phyloP scores from a whole-genome alignment of 495 filamentous ascomycete genomes.

The Neurospora tetrasperma region DNA sequence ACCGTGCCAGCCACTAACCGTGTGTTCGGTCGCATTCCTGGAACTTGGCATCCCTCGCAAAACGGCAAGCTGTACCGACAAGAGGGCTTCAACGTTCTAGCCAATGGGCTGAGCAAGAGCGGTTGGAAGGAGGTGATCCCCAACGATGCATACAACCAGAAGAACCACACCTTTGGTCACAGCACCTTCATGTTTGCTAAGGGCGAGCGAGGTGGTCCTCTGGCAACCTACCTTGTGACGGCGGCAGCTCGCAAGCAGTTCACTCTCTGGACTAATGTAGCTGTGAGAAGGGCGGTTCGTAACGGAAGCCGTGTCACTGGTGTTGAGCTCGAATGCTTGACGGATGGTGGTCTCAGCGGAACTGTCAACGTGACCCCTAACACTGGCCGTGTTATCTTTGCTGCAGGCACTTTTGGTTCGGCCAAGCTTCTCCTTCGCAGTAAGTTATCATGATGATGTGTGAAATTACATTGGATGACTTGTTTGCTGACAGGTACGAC shows the following conservation, averaged over 20 bases:
- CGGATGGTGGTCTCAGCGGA: constrained; percentile 44
- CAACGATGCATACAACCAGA: constrained; percentile 48
- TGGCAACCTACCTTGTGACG: constrained; percentile 62
- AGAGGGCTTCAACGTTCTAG: constrained; percentile 51
- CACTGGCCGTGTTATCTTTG: constrained; percentile 56
- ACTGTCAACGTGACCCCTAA: constrained; percentile 46
- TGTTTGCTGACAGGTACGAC: background rate
- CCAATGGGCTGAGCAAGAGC: constrained; percentile 41
- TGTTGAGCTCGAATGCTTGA: constrained; percentile 53
- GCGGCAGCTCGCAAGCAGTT: constrained; percentile 53
- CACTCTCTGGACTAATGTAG: constrained; percentile 50
- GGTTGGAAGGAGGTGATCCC: constrained; percentile 55
- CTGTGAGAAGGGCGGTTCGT: constrained; percentile 54
- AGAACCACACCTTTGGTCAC: constrained; percentile 56
- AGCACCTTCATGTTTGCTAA: constrained; percentile 59
- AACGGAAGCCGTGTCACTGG: constrained; percentile 51
- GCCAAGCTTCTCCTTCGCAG: constrained; percentile 55
- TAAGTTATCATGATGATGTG: constrained; percentile 3
- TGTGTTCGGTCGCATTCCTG: constrained; percentile 59
- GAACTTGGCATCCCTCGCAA: constrained; percentile 53
- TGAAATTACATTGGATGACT: background rate
- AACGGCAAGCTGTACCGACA: constrained; percentile 62
- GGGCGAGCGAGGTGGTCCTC: constrained; percentile 58
- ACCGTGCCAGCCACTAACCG: constrained; percentile 46
- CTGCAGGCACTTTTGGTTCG: constrained; percentile 61